These are phyloP conservation scores for Eucommia ulmoides DNA, from an alignment of 257 asterid species.

Conservation along the genomic window DNA sequence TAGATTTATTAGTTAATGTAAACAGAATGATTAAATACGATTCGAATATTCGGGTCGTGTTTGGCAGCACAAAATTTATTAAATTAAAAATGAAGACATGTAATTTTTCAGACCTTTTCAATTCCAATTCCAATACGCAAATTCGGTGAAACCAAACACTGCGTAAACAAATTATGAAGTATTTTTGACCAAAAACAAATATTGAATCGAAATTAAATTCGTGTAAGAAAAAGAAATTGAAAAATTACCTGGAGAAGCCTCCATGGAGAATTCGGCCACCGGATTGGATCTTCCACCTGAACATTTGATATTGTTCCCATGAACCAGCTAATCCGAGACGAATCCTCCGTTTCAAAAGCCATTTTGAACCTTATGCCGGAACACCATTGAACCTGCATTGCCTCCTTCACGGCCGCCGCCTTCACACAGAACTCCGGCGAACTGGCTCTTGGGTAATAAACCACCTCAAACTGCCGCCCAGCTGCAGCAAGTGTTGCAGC, in stretches of 20 bases:
- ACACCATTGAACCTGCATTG: slow-evolving; percentile 6
- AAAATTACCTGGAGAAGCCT: slow-evolving; percentile 24
- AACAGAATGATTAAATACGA: no score
- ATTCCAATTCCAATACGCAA: no score
- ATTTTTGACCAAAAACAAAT: no score
- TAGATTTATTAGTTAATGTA: no score
- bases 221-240: no score
- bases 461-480: slow-evolving; percentile 3
- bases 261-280: slow-evolving; percentile 19
- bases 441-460: not conserved
- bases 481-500: slow-evolving; percentile 4
- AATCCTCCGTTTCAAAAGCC: slow-evolving; percentile 19
- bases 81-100: no score
- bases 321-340: slow-evolving; percentile 18
- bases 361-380: slow-evolving; percentile 17
- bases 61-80: no score
- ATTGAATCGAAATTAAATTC: no score
- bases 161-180: no score
- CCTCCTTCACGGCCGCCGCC: not conserved
- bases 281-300: slow-evolving; percentile 17
- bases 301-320: slow-evolving; percentile 14
- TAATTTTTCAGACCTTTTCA: no score
- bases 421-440: not conserved
- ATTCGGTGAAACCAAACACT: no score
- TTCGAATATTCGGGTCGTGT: no score